These are phyloP conservation scores for Prunella vulgaris DNA, from an alignment of 257 asterid species.

Conservation along the genomic window DNA sequence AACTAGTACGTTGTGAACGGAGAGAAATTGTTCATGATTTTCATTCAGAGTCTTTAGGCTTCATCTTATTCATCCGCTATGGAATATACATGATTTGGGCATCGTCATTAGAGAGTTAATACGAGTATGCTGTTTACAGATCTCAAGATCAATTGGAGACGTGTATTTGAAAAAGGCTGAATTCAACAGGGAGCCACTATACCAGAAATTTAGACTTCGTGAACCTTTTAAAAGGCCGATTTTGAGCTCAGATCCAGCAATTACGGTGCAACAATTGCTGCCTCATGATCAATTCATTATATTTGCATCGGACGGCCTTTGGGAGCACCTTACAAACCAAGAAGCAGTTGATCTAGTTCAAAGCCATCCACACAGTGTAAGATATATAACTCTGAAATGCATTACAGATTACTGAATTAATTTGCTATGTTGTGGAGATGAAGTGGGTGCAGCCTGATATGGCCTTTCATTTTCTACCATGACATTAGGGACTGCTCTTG, in stretches of 20 bases:
- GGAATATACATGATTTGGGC: background rate
- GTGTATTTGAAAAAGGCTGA: constrained; percentile 59
- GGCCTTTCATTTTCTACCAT: too few relatives aligned
- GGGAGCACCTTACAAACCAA: constrained; percentile 71
- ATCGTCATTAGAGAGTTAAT: too few relatives aligned
- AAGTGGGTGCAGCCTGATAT: too few relatives aligned
- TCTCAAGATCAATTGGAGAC: constrained; percentile 65
- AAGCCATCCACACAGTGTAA: constrained; percentile 56
- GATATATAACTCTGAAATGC: constrained; percentile 18
- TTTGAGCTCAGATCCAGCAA: constrained; percentile 57
- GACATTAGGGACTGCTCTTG: background rate
- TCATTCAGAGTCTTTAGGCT: background rate
- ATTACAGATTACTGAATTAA: background rate
- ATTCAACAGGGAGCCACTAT: constrained; percentile 59
- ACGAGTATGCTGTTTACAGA: constrained; percentile 27
- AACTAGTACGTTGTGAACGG: background rate
- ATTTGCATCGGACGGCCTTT: constrained; percentile 69
- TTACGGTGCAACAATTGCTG: constrained; percentile 46
- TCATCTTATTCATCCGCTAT: background rate
- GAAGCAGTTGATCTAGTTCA: constrained; percentile 65
- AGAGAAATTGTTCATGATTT: background rate
- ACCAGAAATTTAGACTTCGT: constrained; percentile 59
- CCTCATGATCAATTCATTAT: constrained; percentile 63
- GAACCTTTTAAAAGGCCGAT: constrained; percentile 64
- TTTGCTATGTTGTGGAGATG: background rate